phyloP scores from a whole-genome alignment of 441 rosid genomes.

The Populus hybrid region DNA sequence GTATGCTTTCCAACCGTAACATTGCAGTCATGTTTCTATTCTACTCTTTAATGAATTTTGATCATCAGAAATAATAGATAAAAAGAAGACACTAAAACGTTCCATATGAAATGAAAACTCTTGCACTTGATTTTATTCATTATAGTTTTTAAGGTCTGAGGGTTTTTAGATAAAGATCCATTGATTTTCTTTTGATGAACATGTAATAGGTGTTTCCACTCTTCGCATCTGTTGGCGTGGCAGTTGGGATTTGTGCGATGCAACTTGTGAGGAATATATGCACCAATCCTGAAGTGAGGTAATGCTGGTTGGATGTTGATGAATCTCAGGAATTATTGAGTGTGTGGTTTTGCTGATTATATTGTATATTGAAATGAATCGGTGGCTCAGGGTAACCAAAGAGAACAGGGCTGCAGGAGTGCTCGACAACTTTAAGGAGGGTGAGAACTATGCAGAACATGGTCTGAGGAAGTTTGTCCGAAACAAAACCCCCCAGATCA shows the following conservation, averaged over 20 bases:
- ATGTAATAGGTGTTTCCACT: slow-evolving; percentile 50
- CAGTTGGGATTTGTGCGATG: slow-evolving; percentile 53
- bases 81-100: neutral
- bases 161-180: neutral
- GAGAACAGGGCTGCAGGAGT: slow-evolving; percentile 57
- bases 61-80: too few relatives aligned
- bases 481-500: slow-evolving; percentile 41
- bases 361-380: neutral
- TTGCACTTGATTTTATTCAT: neutral
- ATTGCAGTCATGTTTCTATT: neutral
- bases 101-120: neutral
- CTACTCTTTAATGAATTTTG: neutral
- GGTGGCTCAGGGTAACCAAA: slow-evolving; percentile 42
- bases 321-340: too few relatives aligned
- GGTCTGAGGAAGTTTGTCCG: slow-evolving; percentile 47
- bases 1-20: slow-evolving; percentile 3
- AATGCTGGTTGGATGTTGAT: neutral
- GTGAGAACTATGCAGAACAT: slow-evolving; percentile 54
- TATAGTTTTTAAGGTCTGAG: neutral
- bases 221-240: slow-evolving; percentile 45
- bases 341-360: too few relatives aligned
- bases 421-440: slow-evolving; percentile 52
- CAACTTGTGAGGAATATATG: slow-evolving; percentile 53
- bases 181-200: neutral
- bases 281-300: slow-evolving; percentile 68